Base-by-base conservation (phyloP, 2,329 filamentous ascomycete species). In the Fusarium siculi region DNA sequence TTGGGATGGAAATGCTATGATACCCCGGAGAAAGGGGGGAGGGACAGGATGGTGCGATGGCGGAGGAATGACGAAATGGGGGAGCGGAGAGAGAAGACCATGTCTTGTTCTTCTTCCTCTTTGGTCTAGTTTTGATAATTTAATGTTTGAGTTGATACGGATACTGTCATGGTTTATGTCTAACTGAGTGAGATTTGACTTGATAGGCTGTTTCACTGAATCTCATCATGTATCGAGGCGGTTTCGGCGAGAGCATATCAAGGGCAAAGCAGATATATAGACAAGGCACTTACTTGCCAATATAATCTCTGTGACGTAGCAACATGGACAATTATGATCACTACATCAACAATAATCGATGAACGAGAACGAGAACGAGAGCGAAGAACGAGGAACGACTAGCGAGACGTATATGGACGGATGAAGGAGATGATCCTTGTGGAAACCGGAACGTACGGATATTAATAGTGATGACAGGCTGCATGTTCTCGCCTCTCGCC, bases 1-100 rank as follows among this genome's bases (percentile, higher is more conserved):
- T 71, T 65, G 67, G 55, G 61, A 58, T 58, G 63, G 63, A 54
- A 54, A 74, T 60, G 70, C 70, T 67, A 73, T 74, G 70, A 73
- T 73, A 73, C 70, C 70, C 70, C 66, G 68, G 70, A 49, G 66
- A 72, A 70, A 58, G 70, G 70, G 70, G 54, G 70, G 66, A 63
- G 59, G 40, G 58, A 58, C 36, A 34, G 63, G 58, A 64, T 57
- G 69, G 57, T 68, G 62, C 47, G 63, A 55, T 72, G 54, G 43
- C 39, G 39, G 68, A 63, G 54, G 62, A n/a, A 25, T 11, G 34
- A 44, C 21, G 34, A 42, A 46, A 42, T 21, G 42, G 36, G 46
- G 50, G 30, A 44, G 54, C 47, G 47, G 34, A 56, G 57, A 49
- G 44, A 39, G 46, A 36, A 23, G 30, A 64, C 47, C 21, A 57